phyloP scores from a whole-genome alignment of 106 monocot species.

The Platanthera zijinensis region DNA sequence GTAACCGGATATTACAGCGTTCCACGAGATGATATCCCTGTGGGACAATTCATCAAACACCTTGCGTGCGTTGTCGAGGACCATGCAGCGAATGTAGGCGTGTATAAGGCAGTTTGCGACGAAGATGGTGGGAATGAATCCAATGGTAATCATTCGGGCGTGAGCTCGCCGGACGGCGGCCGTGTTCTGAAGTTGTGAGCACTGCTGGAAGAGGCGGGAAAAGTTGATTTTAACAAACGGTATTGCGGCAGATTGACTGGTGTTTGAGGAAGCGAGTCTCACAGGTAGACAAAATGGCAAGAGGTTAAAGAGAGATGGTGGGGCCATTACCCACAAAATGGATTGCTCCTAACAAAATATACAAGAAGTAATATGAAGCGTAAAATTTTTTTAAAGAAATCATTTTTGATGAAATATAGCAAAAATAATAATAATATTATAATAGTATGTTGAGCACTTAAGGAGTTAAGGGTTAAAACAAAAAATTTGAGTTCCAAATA shows the following conservation, averaged over 20 bases:
- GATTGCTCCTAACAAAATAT: too few species aligned
- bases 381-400: too few species aligned
- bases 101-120: constrained; percentile 67
- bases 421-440: too few species aligned
- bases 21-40: constrained; percentile 47
- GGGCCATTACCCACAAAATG: background rate
- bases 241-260: background rate
- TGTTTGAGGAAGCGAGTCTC: background rate
- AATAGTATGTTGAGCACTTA: too few species aligned
- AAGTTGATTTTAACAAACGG: constrained; percentile 20
- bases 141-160: constrained; percentile 42
- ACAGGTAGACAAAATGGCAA: too few species aligned
- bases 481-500: too few species aligned
- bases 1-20: constrained; percentile 43
- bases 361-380: too few species aligned
- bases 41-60: constrained; percentile 42
- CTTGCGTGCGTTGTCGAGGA: constrained; percentile 20
- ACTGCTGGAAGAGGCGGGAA: constrained; percentile 46
- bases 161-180: constrained; percentile 32
- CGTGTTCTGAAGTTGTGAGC: constrained; percentile 14
- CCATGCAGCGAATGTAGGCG: constrained; percentile 49
- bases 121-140: constrained; percentile 67
- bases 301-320: background rate
- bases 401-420: too few species aligned
- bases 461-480: too few species aligned